Evolutionary conservation across 2,329 filamentous ascomycete genomes (phyloP), one percentile per base, ranked within the genome.

Genomic region (Annulohypoxylon truncatum): DNA sequence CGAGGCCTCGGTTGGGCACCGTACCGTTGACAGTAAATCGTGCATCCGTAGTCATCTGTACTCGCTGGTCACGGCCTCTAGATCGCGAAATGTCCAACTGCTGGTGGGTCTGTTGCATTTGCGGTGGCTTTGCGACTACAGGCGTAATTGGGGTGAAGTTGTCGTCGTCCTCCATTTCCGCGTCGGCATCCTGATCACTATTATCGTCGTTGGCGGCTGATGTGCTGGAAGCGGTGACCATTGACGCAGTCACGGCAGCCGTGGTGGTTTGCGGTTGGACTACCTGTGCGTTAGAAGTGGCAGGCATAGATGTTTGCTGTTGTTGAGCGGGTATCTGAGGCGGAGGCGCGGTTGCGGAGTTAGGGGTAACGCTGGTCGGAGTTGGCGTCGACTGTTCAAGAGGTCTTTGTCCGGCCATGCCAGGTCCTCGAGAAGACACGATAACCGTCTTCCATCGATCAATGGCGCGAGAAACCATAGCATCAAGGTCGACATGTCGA

Each of bases 381-480:
- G 69, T 71, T 31, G 71, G 48, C 6, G 61, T 71, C 1, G 72
- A 24, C 52, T 80, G 79, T 15, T 83, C 82, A 10, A 89, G 75
- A 1, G 83, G 70, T 46, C 80, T 81, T 68, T 90, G 87, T 2
- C 81, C 79, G 51, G 77, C 77, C 78, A 89, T 81, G 15, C 85
- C 84, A 13, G 78, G 75, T 3, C 78, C 79, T 40, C 86, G 81
- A 2, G 82, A 79, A 4, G 85, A 82, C n/a, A 82, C 78, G 10
- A 90, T 84, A 13, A 90, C 86, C 3, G 79, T 81, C 77, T 88
- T 90, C 88, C 88, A 90, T 28, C 87, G 81, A 44, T 86, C 83
- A 61, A 90, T 88, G 1, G 84, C 83, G n/a, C 80, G 79, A 5
- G 84, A 78, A 4, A 89, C 82, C 35, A 87, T 73, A 0, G 82